phyloP scores from a whole-genome alignment of 169 alveolate genomes.

The Babesia ovis region DNA sequence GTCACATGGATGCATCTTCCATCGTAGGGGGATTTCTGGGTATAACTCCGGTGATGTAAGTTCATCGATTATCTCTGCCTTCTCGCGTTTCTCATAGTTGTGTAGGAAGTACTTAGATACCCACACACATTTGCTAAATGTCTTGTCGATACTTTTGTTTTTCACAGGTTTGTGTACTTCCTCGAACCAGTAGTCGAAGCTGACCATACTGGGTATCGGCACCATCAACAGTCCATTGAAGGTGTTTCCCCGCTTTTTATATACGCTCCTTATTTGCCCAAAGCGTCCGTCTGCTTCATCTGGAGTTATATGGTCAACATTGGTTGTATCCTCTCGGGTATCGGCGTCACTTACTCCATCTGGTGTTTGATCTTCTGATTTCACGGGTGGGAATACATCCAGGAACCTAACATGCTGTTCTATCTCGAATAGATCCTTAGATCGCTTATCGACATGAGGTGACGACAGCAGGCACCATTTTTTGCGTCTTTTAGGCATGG shows the following conservation, averaged over 20 bases:
- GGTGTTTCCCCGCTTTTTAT: background rate
- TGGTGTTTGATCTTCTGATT: background rate
- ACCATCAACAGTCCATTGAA: slow-evolving; percentile 60
- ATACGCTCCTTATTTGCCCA: background rate
- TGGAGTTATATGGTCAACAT: background rate
- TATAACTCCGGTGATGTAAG: slow-evolving; percentile 59
- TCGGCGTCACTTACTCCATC: background rate
- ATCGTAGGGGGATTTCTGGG: slow-evolving; percentile 53
- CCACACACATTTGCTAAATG: slow-evolving; percentile 41
- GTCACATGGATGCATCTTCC: slow-evolving; percentile 57
- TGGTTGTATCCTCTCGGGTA: background rate
- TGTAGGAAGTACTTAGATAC: slow-evolving; percentile 62
- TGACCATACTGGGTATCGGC: slow-evolving; percentile 60
- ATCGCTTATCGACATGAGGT: slow-evolving; percentile 63
- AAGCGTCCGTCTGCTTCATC: background rate
- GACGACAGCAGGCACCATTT: slow-evolving; percentile 64
- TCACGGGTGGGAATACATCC: slow-evolving; percentile 58
- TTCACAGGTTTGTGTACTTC: slow-evolving; percentile 65
- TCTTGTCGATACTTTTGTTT: slow-evolving; percentile 33
- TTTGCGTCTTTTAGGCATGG: slow-evolving; percentile 59
- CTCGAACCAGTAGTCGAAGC: slow-evolving; percentile 72
- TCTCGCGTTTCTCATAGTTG: slow-evolving; percentile 52
- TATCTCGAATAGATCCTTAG: slow-evolving; percentile 65
- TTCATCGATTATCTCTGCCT: slow-evolving; percentile 46
- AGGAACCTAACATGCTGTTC: slow-evolving; percentile 62